Conservation (phyloP, 495 filamentous ascomycete genomes). For the Penicillium daleae region DNA sequence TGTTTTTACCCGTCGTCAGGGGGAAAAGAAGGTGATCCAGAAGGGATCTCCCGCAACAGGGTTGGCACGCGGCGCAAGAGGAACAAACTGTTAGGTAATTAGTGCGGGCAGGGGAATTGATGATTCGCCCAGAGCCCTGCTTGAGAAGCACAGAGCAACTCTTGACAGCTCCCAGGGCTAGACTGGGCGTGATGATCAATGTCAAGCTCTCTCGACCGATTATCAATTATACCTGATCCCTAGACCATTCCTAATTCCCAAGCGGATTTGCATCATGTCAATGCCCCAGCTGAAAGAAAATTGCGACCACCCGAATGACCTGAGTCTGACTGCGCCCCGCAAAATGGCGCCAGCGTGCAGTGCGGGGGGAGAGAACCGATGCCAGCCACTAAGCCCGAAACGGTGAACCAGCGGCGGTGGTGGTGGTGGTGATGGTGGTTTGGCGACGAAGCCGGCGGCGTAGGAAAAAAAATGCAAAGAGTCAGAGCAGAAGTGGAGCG, state of each 20-base stretch:
- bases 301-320: constrained; percentile 4
- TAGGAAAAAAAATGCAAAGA: constrained; percentile 18
- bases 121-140: constrained; percentile 34
- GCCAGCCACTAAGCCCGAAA: constrained; percentile 12
- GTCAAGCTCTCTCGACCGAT: constrained; percentile 6
- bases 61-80: constrained; percentile 4
- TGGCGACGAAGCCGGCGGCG: constrained; percentile 16
- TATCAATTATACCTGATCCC: neutral
- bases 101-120: constrained; percentile 23
- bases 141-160: constrained; percentile 30
- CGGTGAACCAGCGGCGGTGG: constrained; percentile 10
- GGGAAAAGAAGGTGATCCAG: neutral
- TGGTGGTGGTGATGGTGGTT: neutral
- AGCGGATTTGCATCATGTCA: neutral
- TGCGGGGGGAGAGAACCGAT: constrained; percentile 22
- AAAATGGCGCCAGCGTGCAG: constrained; percentile 26
- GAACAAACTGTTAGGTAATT: constrained; percentile 46
- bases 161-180: constrained; percentile 34
- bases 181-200: constrained; percentile 5
- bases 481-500: constrained; percentile 11
- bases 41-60: constrained; percentile 1
- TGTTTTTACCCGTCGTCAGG: neutral
- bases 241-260: neutral
- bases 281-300: constrained; percentile 1
- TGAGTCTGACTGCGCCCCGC: constrained; percentile 20